Evolutionary conservation across 2,329 filamentous ascomycete genomes (phyloP).

Genomic region (Cladophialophora immunda): DNA sequence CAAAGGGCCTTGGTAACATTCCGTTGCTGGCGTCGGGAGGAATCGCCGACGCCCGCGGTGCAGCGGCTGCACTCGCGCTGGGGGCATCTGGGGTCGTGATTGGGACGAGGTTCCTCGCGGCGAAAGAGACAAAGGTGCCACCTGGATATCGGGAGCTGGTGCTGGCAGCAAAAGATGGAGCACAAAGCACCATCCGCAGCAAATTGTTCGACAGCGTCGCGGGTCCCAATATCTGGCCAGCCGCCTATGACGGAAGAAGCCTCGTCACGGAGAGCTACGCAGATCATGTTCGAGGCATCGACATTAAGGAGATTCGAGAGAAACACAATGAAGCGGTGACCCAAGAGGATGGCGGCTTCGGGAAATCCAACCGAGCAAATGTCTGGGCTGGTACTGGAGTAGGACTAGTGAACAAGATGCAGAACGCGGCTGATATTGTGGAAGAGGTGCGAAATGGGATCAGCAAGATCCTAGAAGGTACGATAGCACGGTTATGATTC

Average conservation of each 20-base stretch:
- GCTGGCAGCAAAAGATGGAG: constrained; percentile 59
- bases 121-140: constrained; percentile 54
- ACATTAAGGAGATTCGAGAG: constrained; percentile 23
- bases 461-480: constrained; percentile 6
- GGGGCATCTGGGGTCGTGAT: constrained; percentile 65
- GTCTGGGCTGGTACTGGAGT: constrained; percentile 31
- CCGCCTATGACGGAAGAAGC: constrained; percentile 64
- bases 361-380: constrained; percentile 15
- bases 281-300: constrained; percentile 27
- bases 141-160: constrained; percentile 60
- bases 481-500: constrained; percentile 2
- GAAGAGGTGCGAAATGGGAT: constrained; percentile 21
- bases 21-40: constrained; percentile 60
- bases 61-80: constrained; percentile 59
- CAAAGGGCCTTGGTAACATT: constrained; percentile 10
- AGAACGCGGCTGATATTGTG: constrained; percentile 27
- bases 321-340: constrained; percentile 16
- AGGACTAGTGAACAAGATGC: constrained; percentile 27
- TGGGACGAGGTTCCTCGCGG: constrained; percentile 71
- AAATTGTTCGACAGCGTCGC: constrained; percentile 63
- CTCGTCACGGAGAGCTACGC: constrained; percentile 63
- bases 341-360: constrained; percentile 20
- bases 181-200: constrained; percentile 58
- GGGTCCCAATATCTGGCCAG: constrained; percentile 67
- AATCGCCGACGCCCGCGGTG: constrained; percentile 60